phyloP scores from a whole-genome alignment of 345 rosid genomes.

The Eucalyptus caleyi region DNA sequence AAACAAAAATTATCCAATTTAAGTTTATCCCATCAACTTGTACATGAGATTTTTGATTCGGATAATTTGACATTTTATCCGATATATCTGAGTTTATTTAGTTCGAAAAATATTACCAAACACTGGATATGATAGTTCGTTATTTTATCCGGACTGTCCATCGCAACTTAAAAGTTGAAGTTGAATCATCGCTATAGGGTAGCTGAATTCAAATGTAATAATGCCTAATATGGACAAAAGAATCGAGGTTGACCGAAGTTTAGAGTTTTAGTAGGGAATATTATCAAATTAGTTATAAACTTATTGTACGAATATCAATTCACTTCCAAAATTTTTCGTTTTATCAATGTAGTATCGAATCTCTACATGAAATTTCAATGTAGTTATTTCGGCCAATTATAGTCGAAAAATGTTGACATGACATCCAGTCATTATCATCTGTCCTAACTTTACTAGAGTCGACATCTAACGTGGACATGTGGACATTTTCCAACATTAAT shows the following conservation, averaged over 20 bases:
- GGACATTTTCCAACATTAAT: neutral
- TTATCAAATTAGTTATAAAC: too few relatives aligned
- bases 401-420: accelerated
- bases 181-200: neutral
- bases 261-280: neutral
- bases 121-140: accelerated
- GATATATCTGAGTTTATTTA: too few relatives aligned
- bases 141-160: accelerated
- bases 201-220: neutral
- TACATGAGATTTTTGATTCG: neutral
- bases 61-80: too few relatives aligned
- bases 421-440: accelerated
- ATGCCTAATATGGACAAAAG: neutral
- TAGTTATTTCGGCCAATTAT: accelerated
- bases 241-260: neutral
- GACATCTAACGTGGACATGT: neutral
- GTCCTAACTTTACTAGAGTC: neutral
- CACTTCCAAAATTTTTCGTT: neutral
- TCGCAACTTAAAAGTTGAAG: neutral
- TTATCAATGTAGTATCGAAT: neutral
- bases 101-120: too few relatives aligned
- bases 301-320: accelerated
- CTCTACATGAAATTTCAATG: accelerated
- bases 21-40: neutral
- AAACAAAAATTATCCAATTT: neutral